Evolutionary conservation across 495 filamentous ascomycete genomes (phyloP).

Genomic region (Tetracladium setigerum): DNA sequence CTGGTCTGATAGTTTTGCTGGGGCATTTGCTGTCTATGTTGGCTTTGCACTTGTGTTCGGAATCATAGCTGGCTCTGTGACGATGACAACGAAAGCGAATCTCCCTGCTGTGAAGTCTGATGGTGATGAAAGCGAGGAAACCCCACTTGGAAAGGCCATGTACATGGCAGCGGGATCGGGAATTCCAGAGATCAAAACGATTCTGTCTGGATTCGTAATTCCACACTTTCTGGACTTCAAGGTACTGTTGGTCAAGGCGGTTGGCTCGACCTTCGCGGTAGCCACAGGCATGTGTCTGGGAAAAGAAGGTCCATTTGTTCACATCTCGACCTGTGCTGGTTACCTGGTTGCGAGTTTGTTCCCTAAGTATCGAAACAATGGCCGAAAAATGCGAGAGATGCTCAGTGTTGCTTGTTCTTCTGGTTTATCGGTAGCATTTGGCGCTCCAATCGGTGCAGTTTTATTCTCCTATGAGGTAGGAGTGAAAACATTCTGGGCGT

Average conservation of each 20-base stretch:
- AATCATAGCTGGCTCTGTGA: constrained; percentile 38
- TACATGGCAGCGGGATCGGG: constrained; percentile 50
- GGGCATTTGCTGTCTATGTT: constrained; percentile 40
- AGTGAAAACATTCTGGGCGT: not conserved
- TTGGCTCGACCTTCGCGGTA: constrained; percentile 49
- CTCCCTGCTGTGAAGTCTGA: constrained; percentile 32
- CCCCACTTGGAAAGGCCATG: constrained; percentile 37
- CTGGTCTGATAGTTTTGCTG: constrained; percentile 34
- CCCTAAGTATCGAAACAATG: constrained; percentile 46
- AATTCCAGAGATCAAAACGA: constrained; percentile 55
- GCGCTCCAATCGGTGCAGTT: constrained; percentile 51
- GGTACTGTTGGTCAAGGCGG: constrained; percentile 46
- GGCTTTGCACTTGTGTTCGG: constrained; percentile 41
- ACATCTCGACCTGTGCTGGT: constrained; percentile 50
- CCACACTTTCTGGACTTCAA: constrained; percentile 44
- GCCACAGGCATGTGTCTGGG: constrained; percentile 50
- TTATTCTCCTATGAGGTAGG: constrained; percentile 45
- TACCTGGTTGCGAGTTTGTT: constrained; percentile 43
- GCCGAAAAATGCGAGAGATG: constrained; percentile 45
- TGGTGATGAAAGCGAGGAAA: not conserved
- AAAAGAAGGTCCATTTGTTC: constrained; percentile 54
- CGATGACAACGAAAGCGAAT: constrained; percentile 42
- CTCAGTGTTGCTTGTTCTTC: constrained; percentile 47
- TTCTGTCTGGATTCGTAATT: constrained; percentile 52
- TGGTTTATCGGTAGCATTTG: constrained; percentile 50